Conservation (phyloP, 1,284 basidiomycete genomes). For the Ganoderma resinaceum region DNA sequence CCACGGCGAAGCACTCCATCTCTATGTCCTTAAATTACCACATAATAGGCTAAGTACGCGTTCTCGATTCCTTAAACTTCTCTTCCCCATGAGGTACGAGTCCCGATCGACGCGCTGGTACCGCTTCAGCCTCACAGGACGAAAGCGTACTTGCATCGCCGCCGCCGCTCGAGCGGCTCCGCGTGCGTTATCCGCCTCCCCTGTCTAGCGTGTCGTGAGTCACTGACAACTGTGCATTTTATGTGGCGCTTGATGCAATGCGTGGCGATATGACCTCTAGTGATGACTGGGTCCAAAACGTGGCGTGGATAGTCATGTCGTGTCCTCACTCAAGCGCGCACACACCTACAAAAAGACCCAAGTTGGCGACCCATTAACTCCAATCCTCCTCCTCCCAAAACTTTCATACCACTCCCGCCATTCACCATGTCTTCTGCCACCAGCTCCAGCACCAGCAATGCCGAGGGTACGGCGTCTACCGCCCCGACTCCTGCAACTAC, state of each 20-base stretch:
- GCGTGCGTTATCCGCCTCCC: neutral
- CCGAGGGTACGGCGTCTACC: neutral
- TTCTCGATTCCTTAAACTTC: too few species aligned
- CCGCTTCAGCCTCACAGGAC: neutral
- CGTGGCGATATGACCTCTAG: neutral
- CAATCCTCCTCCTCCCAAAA: neutral
- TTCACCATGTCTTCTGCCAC: neutral
- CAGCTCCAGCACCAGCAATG: neutral
- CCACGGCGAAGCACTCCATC: too few species aligned
- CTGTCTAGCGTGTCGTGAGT: neutral
- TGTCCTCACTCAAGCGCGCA: neutral
- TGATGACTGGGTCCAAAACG: neutral
- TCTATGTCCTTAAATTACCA: too few species aligned
- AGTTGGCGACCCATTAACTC: neutral
- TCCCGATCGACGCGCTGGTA: neutral
- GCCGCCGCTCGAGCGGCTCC: neutral
- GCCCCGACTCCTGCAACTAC: neutral
- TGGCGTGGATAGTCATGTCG: neutral
- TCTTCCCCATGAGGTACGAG: neutral
- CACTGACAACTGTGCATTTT: neutral
- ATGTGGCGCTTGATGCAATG: neutral
- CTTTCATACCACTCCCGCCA: neutral
- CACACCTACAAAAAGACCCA: neutral
- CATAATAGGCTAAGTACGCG: too few species aligned
- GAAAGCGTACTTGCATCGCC: slow-evolving; percentile 38